A percentile compares a stretch with the other conserved stretches of the same genome.
phyloP scores from a whole-genome alignment of 1,284 basidiomycete species.

The Pseudozyma sp. region DNA sequence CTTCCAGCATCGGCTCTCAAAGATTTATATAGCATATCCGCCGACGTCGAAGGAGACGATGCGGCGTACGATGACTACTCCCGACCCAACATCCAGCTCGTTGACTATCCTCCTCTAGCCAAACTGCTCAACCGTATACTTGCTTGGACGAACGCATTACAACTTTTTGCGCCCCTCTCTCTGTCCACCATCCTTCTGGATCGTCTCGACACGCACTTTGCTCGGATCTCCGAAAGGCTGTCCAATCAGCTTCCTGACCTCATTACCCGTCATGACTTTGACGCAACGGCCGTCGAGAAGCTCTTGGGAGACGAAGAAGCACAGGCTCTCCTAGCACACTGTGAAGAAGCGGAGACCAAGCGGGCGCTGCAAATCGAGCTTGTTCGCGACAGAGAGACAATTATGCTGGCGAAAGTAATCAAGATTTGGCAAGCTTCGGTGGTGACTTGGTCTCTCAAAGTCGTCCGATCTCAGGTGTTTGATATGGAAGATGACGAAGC shows the following conservation, averaged over 20 bases:
- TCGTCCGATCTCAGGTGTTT: conserved; percentile 16
- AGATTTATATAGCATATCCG: conserved; percentile 10
- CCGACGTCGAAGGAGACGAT: background rate
- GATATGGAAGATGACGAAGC: conserved; percentile 3
- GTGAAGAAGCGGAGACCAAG: background rate
- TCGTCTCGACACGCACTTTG: conserved; percentile 11
- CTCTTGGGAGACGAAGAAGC: conserved; percentile 15
- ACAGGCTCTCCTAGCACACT: conserved; percentile 3
- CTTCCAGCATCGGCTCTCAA: conserved; percentile 12
- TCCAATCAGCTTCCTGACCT: conserved; percentile 2
- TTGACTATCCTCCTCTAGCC: conserved; percentile 29
- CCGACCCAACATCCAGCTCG: conserved; percentile 28
- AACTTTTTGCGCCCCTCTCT: conserved; percentile 23
- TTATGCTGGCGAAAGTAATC: conserved; percentile 13
- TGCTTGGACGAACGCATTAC: conserved; percentile 31
- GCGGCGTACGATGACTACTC: conserved; percentile 28
- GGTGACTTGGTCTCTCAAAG: conserved; percentile 20
- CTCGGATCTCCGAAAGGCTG: conserved; percentile 8
- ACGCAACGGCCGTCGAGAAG: background rate
- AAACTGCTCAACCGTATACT: conserved; percentile 34
- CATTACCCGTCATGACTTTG: background rate
- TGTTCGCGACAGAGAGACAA: conserved; percentile 13
- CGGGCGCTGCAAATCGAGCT: conserved; percentile 13
- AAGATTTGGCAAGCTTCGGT: conserved; percentile 29
- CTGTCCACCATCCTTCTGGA: background rate